Conservation (phyloP, 352 stramenopile genomes). For the Globisporangium lucens region DNA sequence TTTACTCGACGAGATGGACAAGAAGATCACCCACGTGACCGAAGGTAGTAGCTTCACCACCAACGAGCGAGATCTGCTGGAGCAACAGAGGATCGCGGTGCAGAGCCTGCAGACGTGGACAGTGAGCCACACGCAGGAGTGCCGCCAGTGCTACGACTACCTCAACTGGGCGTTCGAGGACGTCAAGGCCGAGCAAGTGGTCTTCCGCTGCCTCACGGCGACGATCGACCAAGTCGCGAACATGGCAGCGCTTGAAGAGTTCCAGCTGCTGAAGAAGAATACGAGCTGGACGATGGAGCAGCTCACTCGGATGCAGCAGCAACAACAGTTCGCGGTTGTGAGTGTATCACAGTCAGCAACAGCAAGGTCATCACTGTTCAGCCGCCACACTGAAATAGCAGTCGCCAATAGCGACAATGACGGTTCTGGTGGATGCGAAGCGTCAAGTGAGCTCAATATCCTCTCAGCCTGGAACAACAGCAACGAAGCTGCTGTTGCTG, state of each 20-base stretch:
- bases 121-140: constrained; percentile 41
- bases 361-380: not conserved
- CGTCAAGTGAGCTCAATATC: no score
- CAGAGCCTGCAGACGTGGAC: constrained; percentile 39
- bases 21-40: not conserved
- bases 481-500: no score
- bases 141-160: constrained; percentile 52
- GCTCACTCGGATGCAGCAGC: constrained; percentile 4
- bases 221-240: constrained; percentile 34
- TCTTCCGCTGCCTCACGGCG: constrained; percentile 24
- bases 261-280: constrained; percentile 18
- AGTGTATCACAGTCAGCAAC: not conserved
- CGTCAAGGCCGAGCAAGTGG: constrained; percentile 23
- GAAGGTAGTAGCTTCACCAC: not conserved
- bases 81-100: constrained; percentile 18
- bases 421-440: no score
- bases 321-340: not conserved
- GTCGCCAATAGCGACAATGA: no score
- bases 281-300: not conserved
- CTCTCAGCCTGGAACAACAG: no score
- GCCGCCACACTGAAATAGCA: not conserved
- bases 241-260: constrained; percentile 13
- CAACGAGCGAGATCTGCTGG: not conserved
- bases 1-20: constrained; percentile 11
- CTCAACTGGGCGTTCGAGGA: constrained; percentile 42